Conservation (phyloP, 164 flowering plant species). For the Umbilicus rupestris region DNA sequence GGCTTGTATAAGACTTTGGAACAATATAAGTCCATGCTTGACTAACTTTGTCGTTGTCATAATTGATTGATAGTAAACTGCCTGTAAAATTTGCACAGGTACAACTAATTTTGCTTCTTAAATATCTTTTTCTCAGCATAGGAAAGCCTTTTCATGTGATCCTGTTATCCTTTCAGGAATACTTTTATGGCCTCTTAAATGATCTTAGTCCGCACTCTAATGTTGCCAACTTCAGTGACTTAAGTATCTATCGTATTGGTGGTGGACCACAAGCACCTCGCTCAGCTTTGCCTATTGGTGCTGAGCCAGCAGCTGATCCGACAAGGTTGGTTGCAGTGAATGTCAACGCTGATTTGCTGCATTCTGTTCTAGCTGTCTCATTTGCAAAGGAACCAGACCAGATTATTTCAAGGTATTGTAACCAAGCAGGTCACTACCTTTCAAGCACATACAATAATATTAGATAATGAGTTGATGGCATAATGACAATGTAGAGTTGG, state of each 20-base stretch:
- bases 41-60: not conserved
- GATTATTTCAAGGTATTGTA: slow-evolving; percentile 67
- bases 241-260: slow-evolving; percentile 63
- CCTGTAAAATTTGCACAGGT: not conserved
- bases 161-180: slow-evolving; percentile 51
- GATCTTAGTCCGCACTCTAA: slow-evolving; percentile 85
- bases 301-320: slow-evolving; percentile 90
- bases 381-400: slow-evolving; percentile 87
- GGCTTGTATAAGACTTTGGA: not conserved
- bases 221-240: slow-evolving; percentile 66
- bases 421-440: not conserved
- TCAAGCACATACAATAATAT: no score
- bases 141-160: not conserved
- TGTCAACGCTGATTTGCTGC: slow-evolving; percentile 66
- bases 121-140: slow-evolving; percentile 3
- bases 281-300: slow-evolving; percentile 94
- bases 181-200: slow-evolving; percentile 79
- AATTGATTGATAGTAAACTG: not conserved
- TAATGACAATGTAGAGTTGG: no score
- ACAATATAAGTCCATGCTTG: not conserved
- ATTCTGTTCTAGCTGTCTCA: slow-evolving; percentile 80
- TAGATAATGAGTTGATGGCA: no score
- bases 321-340: slow-evolving; percentile 59
- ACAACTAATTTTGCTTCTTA: not conserved
- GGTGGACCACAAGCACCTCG: slow-evolving; percentile 99